These are phyloP conservation scores for Erysiphe pulchra DNA, from an alignment of 2,329 filamentous ascomycete genomes.

Conservation along the genomic window DNA sequence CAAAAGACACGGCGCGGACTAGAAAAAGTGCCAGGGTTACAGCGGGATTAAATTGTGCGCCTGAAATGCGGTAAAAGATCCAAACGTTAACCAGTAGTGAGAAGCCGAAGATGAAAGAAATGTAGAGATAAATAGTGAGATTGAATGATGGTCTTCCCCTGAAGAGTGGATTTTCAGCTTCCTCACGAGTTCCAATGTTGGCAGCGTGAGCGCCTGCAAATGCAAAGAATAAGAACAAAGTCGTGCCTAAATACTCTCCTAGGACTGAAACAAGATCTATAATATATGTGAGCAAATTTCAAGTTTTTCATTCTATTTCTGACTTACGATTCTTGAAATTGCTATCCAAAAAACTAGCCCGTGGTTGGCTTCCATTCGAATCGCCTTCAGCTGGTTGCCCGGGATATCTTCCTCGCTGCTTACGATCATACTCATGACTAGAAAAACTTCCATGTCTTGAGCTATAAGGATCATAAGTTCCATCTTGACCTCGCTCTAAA, in stretches of 20 bases:
- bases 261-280: slow-evolving; percentile 10
- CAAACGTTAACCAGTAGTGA: slow-evolving; percentile 25
- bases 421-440: slow-evolving; percentile 8
- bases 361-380: slow-evolving; percentile 19
- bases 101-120: slow-evolving; percentile 12
- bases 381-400: slow-evolving; percentile 15
- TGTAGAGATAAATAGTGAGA: slow-evolving; percentile 17
- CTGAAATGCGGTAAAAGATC: slow-evolving; percentile 26
- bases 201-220: slow-evolving; percentile 11
- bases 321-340: slow-evolving; percentile 17
- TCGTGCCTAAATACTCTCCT: slow-evolving; percentile 14
- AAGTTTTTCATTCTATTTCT: neutral
- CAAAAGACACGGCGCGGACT: slow-evolving; percentile 12
- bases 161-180: slow-evolving; percentile 15
- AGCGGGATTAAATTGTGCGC: slow-evolving; percentile 25
- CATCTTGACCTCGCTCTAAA: slow-evolving; percentile 4
- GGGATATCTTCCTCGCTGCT: slow-evolving; percentile 17
- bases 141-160: slow-evolving; percentile 19
- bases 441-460: slow-evolving; percentile 7
- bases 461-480: slow-evolving; percentile 1
- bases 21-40: slow-evolving; percentile 16
- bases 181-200: slow-evolving; percentile 5
- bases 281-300: neutral
- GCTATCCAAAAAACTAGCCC: slow-evolving; percentile 22
- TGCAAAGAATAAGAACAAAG: slow-evolving; percentile 15